Evolutionary conservation across 495 filamentous ascomycete genomes (phyloP), one percentile per base, ranked within the genome.

Genomic region (Podospora tetraspora): DNA sequence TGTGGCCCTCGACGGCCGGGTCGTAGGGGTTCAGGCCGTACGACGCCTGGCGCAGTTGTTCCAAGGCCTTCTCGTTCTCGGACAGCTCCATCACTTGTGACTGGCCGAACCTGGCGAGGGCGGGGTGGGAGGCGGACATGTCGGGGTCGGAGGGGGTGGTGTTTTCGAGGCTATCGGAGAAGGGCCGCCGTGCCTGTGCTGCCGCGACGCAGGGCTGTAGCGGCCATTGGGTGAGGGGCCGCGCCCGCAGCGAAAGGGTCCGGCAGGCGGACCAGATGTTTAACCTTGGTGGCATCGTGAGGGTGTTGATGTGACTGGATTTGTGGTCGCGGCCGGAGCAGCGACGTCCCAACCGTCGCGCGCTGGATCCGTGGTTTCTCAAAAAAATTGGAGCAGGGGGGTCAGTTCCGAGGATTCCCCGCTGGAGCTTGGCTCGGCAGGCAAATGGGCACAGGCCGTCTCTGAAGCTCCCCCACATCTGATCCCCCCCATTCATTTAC

Each of bases 201-300:
- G 79, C 56, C 77, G 77, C 25, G 91, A 91, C 63, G 89, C 81
- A 22, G 78, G 81, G 76, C 89, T 94, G 69, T 91, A 91, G 71
- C 88, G 80, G 30, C 89, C 89, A 25, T 77, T 77, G 63, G 64
- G 72, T 70, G 58, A 79, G 67, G 61, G 76, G 78, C 69, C 79
- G 76, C 61, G 81, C 65, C 52, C 81, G 78, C 59, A 84, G 66
- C 63, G 79, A 77, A 30, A 86, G 79, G 52, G 78, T 77, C 59
- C 83, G 79, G 72, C 80, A 75, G 57, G 75, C 77, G 34, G 79
- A 68, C 75, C 76, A 77, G 57, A 84, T 66, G 64, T 79, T 83
- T 72, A 85, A 73, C 74, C 81, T 78, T 70, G 84, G 81, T 71
- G 83, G 79, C 85, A 87, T 87, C 64, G 60, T 74, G 43, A 12